phyloP scores from a whole-genome alignment of 176 grass and related monocot genomes.

The Aegilops speltoides region DNA sequence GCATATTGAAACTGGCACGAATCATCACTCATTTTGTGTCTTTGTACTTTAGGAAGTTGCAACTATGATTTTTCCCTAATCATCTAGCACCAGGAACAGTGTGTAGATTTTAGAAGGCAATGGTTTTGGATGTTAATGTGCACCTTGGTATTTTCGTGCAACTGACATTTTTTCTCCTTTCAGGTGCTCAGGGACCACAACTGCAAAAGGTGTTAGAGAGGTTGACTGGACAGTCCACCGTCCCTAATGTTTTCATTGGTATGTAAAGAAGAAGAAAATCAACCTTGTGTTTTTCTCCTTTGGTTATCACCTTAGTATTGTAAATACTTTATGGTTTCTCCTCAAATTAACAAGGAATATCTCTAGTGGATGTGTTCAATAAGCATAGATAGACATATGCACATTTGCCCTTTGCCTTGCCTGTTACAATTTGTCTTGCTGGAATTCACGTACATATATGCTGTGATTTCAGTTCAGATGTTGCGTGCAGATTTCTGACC shows the following conservation, averaged over 20 bases:
- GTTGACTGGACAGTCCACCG: conserved; percentile 80
- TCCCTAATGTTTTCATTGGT: conserved; percentile 95
- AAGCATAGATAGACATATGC: not conserved
- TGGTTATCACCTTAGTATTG: not conserved
- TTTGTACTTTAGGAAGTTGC: not conserved
- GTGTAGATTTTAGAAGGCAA: not conserved
- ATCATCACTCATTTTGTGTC: not conserved
- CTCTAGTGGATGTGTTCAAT: not conserved
- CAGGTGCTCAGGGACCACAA: conserved; percentile 80
- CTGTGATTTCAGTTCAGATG: not conserved
- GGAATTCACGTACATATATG: not conserved
- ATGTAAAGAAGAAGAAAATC: not conserved
- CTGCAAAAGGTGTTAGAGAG: conserved; percentile 87
- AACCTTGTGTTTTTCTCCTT: not conserved
- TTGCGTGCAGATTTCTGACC: conserved; percentile 18
- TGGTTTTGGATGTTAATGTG: not conserved
- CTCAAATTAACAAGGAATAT: conserved; percentile 20
- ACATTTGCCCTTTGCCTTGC: not conserved
- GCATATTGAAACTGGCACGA: not conserved
- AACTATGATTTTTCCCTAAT: not conserved
- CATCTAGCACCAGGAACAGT: not conserved
- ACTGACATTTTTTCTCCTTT: conserved; percentile 28
- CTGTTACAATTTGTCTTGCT: not conserved
- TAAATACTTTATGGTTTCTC: not conserved
- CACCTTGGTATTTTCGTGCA: not conserved